A percentile compares a stretch with the other conserved stretches of the same genome.
These are phyloP conservation scores for Peniophora sp. DNA, from an alignment of 1,284 basidiomycete species.

Conservation along the genomic window DNA sequence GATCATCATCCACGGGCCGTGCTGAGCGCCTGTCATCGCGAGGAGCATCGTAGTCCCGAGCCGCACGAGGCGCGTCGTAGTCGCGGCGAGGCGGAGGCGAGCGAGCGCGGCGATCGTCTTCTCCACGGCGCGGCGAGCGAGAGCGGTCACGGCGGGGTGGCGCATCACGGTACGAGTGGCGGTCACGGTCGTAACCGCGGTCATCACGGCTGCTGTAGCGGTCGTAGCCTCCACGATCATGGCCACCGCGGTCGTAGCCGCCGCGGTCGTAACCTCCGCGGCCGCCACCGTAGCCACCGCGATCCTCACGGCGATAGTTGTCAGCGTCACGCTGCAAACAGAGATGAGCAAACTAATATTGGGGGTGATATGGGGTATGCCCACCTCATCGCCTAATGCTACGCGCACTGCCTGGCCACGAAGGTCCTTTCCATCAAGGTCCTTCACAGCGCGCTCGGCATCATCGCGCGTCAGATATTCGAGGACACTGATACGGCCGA, in stretches of 20 bases:
- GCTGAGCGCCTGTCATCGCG: too few species aligned
- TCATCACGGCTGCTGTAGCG: slow-evolving; percentile 31
- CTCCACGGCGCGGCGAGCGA: slow-evolving; percentile 55
- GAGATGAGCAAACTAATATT: slow-evolving; percentile 3
- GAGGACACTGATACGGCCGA: slow-evolving; percentile 53
- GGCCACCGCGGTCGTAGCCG: slow-evolving; percentile 29
- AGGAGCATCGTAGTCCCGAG: too few species aligned
- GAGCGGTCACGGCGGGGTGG: slow-evolving; percentile 63
- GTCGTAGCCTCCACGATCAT: slow-evolving; percentile 39
- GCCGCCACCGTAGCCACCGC: slow-evolving; percentile 32
- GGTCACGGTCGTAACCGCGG: slow-evolving; percentile 37
- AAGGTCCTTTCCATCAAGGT: slow-evolving; percentile 76
- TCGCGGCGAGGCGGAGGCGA: slow-evolving; percentile 72
- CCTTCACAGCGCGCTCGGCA: slow-evolving; percentile 85
- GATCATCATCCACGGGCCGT: slow-evolving; percentile 45
- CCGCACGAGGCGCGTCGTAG: slow-evolving; percentile 35
- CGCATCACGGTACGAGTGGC: slow-evolving; percentile 18
- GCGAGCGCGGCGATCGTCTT: slow-evolving; percentile 66
- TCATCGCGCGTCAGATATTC: slow-evolving; percentile 86
- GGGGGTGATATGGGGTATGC: slow-evolving; percentile 17
- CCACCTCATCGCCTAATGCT: slow-evolving; percentile 56
- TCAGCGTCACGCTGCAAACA: slow-evolving; percentile 53
- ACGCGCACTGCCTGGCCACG: slow-evolving; percentile 76
- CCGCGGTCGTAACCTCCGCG: slow-evolving; percentile 48
- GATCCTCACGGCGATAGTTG: slow-evolving; percentile 54